Evolutionary conservation across 1,139 yeast genomes (phyloP).

Genomic region (Tardiomyces depauwii): DNA sequence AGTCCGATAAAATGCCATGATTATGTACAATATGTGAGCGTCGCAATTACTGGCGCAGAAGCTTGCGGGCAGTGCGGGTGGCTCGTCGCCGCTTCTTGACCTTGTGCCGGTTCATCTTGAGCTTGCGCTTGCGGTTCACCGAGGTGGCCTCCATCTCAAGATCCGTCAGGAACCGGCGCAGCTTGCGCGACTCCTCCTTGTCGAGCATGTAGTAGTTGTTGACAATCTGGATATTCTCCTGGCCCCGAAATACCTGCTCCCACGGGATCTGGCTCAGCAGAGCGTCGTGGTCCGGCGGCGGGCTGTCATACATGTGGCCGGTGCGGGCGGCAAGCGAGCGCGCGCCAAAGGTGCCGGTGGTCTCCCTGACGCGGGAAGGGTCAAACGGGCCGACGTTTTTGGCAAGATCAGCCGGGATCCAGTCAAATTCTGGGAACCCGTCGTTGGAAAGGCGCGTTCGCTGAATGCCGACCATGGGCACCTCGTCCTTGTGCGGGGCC

Average conservation of each 20-base stretch:
- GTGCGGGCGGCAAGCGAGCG: neutral
- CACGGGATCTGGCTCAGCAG: constrained; percentile 4
- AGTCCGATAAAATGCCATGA: too few relatives aligned
- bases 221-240: neutral
- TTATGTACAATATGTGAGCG: neutral
- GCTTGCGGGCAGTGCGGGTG: constrained; percentile 22
- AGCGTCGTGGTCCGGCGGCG: neutral
- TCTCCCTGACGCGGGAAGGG: neutral
- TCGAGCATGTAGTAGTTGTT: neutral
- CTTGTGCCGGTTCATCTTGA: constrained; percentile 38
- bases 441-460: neutral
- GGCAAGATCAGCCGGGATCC: neutral
- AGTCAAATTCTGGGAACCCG: neutral
- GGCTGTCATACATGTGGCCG: neutral
- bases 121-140: constrained; percentile 33
- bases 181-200: constrained; percentile 1
- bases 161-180: constrained; percentile 3
- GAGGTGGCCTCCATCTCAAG: constrained; percentile 21
- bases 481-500: neutral
- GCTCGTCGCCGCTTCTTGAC: constrained; percentile 35
- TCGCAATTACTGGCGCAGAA: neutral
- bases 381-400: neutral
- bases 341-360: neutral
- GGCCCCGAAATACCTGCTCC: neutral
- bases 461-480: neutral